Evolutionary conservation across 2,329 filamentous ascomycete genomes (phyloP).

Genomic region (Cucurbitaria berberidis): DNA sequence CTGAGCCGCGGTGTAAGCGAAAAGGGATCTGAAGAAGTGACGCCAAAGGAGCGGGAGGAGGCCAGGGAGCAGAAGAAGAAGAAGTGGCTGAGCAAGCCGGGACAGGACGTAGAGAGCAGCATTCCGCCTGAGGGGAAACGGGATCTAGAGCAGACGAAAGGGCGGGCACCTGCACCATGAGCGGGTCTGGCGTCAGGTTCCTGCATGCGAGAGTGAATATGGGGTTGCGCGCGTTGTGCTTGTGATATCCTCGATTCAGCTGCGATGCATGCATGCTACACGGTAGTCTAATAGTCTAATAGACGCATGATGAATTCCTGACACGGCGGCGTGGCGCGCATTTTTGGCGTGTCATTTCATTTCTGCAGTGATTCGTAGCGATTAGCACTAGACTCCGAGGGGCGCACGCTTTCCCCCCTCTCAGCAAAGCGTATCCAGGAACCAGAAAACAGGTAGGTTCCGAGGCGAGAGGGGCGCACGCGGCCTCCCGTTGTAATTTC

Average conservation of each 20-base stretch:
- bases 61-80: constrained; percentile 33
- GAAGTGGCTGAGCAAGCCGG: constrained; percentile 38
- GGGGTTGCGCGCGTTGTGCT: not conserved
- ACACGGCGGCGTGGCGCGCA: not conserved
- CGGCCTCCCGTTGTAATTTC: constrained; percentile 12
- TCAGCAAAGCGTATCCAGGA: constrained; percentile 14
- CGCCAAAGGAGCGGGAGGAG: constrained; percentile 23
- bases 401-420: no score
- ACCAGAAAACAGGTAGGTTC: constrained; percentile 20
- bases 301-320: not conserved
- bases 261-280: not conserved
- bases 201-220: constrained; percentile 15
- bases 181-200: constrained; percentile 11
- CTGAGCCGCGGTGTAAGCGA: constrained; percentile 23
- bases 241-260: constrained; percentile 12
- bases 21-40: constrained; percentile 24
- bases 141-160: constrained; percentile 15
- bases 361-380: no score
- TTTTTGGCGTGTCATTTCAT: constrained; percentile 8
- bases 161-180: constrained; percentile 12
- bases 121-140: constrained; percentile 44
- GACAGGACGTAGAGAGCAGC: constrained; percentile 45
- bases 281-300: not conserved
- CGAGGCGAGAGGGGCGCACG: constrained; percentile 6
- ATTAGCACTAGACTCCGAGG: no score